phyloP scores from a whole-genome alignment of 805 yeast genomes.

The Kodamaea jinghongensis region DNA sequence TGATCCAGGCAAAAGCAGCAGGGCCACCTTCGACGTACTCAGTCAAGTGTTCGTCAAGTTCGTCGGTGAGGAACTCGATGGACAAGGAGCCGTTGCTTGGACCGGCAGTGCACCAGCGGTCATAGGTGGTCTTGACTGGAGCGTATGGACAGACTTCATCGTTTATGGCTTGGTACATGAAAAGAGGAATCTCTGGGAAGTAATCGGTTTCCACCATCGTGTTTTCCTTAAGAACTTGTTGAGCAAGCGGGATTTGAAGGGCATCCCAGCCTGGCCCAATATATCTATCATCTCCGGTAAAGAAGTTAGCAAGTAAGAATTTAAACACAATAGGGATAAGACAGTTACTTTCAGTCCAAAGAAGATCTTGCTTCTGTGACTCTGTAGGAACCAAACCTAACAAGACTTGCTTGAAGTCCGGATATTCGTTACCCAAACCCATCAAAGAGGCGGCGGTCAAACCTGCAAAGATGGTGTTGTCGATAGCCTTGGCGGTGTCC shows the following conservation, averaged over 20 bases:
- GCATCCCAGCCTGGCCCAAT: conserved; percentile 17
- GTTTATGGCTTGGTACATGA: conserved; percentile 10
- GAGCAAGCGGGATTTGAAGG: conserved; percentile 12
- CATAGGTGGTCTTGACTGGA: conserved; percentile 15
- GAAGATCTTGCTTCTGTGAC: not conserved
- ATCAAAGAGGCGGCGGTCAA: conserved; percentile 26
- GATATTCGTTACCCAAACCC: conserved; percentile 33
- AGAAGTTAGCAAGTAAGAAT: conserved; percentile 6
- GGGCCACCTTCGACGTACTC: conserved; percentile 14
- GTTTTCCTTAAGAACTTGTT: conserved; percentile 16
- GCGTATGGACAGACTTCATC: conserved; percentile 13
- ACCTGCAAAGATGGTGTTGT: conserved; percentile 29
- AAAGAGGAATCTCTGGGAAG: conserved; percentile 12
- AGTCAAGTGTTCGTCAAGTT: conserved; percentile 24
- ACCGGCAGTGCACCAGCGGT: conserved; percentile 28
- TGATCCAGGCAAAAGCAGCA: conserved; percentile 18
- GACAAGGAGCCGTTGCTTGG: conserved; percentile 9
- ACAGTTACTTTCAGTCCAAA: conserved; percentile 2
- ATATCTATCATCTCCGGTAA: conserved; percentile 13
- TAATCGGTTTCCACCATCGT: conserved; percentile 18
- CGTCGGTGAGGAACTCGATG: conserved; percentile 26
- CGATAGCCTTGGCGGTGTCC: conserved; percentile 22
- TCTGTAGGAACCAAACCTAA: conserved; percentile 6
- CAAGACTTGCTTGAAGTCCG: conserved; percentile 16
- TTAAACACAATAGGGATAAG: conserved; percentile 4